Conservation (phyloP, 495 filamentous ascomycete species). For the Symbiotaphrina buchneri region DNA sequence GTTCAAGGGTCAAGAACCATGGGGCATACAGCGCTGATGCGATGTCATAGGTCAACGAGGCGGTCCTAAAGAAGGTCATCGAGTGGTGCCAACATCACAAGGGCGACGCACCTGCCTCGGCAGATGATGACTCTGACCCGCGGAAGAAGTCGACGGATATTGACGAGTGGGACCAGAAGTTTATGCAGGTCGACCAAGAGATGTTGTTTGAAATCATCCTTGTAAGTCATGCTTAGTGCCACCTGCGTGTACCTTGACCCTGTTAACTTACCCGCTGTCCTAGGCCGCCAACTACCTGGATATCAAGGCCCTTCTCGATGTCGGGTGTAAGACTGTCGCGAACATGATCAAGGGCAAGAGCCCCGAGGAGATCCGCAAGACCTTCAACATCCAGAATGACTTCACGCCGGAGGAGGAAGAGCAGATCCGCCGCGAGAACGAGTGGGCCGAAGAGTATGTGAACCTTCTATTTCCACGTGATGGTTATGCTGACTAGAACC, state of each 20-base stretch:
- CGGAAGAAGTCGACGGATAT: constrained; percentile 98
- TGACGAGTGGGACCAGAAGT: constrained; percentile 99
- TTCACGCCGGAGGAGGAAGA: constrained; percentile 70
- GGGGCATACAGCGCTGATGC: background rate
- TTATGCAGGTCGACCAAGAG: constrained; percentile 99
- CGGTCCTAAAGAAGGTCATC: constrained; percentile 82
- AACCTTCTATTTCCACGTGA: too few relatives aligned
- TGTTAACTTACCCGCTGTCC: background rate
- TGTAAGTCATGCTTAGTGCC: constrained; percentile 26
- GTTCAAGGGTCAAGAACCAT: constrained; percentile 11
- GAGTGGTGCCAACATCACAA: constrained; percentile 96
- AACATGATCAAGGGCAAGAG: constrained; percentile 82
- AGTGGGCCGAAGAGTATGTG: constrained; percentile 55
- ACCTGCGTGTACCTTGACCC: background rate
- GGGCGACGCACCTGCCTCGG: constrained; percentile 49
- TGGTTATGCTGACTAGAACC: too few relatives aligned
- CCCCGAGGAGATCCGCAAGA: constrained; percentile 62
- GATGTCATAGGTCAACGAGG: constrained; percentile 58
- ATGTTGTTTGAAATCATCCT: constrained; percentile 99
- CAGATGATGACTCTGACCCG: constrained; percentile 77
- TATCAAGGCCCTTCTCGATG: constrained; percentile 62
- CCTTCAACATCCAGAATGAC: constrained; percentile 69
- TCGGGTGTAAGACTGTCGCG: constrained; percentile 66
- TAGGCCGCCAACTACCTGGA: constrained; percentile 60
- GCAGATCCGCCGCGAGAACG: constrained; percentile 64